These are phyloP conservation scores for Nemania diffusa DNA, from an alignment of 2,329 filamentous ascomycete species.

Conservation along the genomic window DNA sequence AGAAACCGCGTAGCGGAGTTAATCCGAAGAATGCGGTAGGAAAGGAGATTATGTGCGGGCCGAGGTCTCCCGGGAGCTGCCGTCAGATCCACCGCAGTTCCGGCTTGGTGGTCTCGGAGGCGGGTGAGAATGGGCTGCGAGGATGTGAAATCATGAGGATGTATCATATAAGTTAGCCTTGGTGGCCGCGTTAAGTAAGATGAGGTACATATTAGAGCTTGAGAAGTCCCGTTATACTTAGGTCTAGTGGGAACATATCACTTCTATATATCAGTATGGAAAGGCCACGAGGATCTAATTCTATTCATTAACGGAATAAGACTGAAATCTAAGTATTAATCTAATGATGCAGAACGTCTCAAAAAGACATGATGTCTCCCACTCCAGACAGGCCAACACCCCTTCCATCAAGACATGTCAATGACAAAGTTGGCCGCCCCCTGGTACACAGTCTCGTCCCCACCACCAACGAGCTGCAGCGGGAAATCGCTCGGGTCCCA, in stretches of 20 bases:
- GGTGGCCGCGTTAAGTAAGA: background rate
- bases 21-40: constrained; percentile 33
- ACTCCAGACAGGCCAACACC: background rate
- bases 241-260: background rate
- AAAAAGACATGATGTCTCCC: background rate
- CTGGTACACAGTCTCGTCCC: constrained; percentile 40
- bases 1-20: constrained; percentile 30
- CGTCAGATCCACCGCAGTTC: background rate
- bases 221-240: background rate
- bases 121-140: background rate
- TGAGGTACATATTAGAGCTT: background rate
- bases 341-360: background rate
- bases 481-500: constrained; percentile 43
- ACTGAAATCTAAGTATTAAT: background rate
- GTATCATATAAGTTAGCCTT: background rate
- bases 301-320: background rate
- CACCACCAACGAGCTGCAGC: constrained; percentile 20
- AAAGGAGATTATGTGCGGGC: background rate
- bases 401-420: background rate
- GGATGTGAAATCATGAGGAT: background rate
- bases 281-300: background rate
- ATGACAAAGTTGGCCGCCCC: constrained; percentile 41
- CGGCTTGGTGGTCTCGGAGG: constrained; percentile 16
- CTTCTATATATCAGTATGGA: background rate
- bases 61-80: background rate